Evolutionary conservation across 108 stramenopile genomes (phyloP).

Genomic region (Epithemia pelagica): DNA sequence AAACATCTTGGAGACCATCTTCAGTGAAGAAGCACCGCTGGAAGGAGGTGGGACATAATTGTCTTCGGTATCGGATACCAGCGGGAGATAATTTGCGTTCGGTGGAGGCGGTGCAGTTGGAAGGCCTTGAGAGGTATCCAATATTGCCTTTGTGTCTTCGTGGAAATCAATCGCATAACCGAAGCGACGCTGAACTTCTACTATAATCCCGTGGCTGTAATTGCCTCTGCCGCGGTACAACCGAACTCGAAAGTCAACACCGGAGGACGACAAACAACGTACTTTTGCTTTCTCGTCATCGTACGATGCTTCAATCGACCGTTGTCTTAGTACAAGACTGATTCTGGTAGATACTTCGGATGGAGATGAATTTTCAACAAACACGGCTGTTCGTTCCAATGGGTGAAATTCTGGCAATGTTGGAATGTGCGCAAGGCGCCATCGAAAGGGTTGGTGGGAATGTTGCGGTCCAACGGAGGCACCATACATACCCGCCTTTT

Average conservation of each 20-base stretch:
- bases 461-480: background rate
- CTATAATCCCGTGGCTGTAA: slow-evolving; percentile 51
- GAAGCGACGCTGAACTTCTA: slow-evolving; percentile 67
- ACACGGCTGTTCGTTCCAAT: slow-evolving; percentile 50
- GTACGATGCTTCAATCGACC: slow-evolving; percentile 55
- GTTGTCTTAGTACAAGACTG: slow-evolving; percentile 40
- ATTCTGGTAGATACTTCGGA: slow-evolving; percentile 37
- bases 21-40: slow-evolving; percentile 24
- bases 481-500: too few species aligned
- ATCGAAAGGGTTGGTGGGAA: background rate
- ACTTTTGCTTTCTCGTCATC: slow-evolving; percentile 51
- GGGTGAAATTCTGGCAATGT: slow-evolving; percentile 47
- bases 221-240: slow-evolving; percentile 47
- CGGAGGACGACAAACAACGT: slow-evolving; percentile 39
- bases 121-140: slow-evolving; percentile 53
- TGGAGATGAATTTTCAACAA: slow-evolving; percentile 31
- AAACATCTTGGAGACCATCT: slow-evolving; percentile 40
- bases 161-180: slow-evolving; percentile 41
- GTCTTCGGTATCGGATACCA: slow-evolving; percentile 41
- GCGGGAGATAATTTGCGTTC: slow-evolving; percentile 10
- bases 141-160: slow-evolving; percentile 48
- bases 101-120: slow-evolving; percentile 5
- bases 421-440: slow-evolving; percentile 28
- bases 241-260: slow-evolving; percentile 61
- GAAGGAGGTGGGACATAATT: slow-evolving; percentile 3